Evolutionary conservation across 148 eudicot genomes (phyloP).

Genomic region (Chenopodium quinoa): DNA sequence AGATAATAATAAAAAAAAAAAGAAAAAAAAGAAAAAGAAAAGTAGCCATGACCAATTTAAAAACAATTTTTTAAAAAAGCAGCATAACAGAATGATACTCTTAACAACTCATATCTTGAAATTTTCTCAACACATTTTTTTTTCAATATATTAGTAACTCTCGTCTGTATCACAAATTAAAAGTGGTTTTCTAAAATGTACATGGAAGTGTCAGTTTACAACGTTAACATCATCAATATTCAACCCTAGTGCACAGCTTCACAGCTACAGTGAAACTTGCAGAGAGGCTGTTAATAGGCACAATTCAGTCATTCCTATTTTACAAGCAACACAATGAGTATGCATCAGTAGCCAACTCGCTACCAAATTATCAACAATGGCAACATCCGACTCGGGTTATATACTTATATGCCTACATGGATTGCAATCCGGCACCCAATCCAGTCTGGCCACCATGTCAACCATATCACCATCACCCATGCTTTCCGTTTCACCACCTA

Average conservation of each 20-base stretch:
- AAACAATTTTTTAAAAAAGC: too few relatives aligned
- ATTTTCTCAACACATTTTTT: too few relatives aligned
- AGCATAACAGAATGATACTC: constrained; percentile 7
- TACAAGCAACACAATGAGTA: not conserved
- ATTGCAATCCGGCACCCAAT: not conserved
- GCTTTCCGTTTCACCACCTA: not conserved
- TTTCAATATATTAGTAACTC: not conserved
- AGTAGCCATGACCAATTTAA: too few relatives aligned
- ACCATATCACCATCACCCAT: not conserved
- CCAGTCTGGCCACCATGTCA: not conserved
- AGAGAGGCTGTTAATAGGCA: not conserved
- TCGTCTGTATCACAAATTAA: not conserved
- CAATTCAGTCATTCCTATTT: not conserved
- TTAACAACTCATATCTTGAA: too few relatives aligned
- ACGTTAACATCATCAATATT: too few relatives aligned
- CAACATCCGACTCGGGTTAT: too few relatives aligned
- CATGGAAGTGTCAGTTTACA: not conserved
- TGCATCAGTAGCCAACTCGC: not conserved
- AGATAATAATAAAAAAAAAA: too few relatives aligned
- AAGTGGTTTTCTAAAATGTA: not conserved
- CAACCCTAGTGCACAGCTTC: not conserved
- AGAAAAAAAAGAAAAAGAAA: too few relatives aligned
- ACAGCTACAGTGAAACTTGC: not conserved
- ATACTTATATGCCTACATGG: too few relatives aligned
- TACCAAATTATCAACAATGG: not conserved